Percentiles rank a stretch among this genome's conserved stretches.
Conservation (phyloP, 2,329 filamentous ascomycete genomes). For the Aspergillus intermedius region DNA sequence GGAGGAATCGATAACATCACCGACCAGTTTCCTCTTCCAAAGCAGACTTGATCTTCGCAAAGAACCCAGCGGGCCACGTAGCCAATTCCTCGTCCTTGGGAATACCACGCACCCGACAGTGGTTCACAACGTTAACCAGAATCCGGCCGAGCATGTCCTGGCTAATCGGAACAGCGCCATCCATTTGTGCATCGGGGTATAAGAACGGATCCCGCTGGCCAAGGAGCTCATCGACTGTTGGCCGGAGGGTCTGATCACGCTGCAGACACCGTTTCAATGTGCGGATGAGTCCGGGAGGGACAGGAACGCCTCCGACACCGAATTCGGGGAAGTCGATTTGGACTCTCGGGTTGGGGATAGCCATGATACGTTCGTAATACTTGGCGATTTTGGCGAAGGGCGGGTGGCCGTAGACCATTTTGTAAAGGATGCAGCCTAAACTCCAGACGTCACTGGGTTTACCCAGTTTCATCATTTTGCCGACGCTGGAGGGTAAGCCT, state of each 20-base stretch:
- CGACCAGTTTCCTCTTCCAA: constrained; percentile 36
- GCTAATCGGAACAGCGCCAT: constrained; percentile 45
- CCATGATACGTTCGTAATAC: constrained; percentile 70
- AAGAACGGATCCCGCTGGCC: constrained; percentile 51
- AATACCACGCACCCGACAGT: constrained; percentile 50
- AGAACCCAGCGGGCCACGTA: constrained; percentile 43
- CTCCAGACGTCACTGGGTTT: constrained; percentile 97
- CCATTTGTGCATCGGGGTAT: constrained; percentile 47
- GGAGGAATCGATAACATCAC: constrained; percentile 9
- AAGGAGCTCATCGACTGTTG: constrained; percentile 53
- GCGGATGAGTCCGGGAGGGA: constrained; percentile 50
- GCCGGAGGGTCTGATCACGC: constrained; percentile 51
- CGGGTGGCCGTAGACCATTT: constrained; percentile 95
- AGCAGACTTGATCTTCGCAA: constrained; percentile 42
- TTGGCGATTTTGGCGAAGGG: constrained; percentile 90
- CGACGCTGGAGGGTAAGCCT: constrained; percentile 41
- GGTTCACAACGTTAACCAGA: constrained; percentile 53
- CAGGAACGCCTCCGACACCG: constrained; percentile 42
- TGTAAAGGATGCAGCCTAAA: constrained; percentile 91
- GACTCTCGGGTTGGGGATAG: constrained; percentile 45
- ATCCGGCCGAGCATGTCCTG: constrained; percentile 56
- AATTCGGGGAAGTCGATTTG: constrained; percentile 42
- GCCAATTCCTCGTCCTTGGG: constrained; percentile 52
- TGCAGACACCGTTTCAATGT: constrained; percentile 55
- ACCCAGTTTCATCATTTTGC: constrained; percentile 87